Evolutionary conservation across 2,329 filamentous ascomycete genomes (phyloP).

Genomic region (Exutisphaerella laricina): DNA sequence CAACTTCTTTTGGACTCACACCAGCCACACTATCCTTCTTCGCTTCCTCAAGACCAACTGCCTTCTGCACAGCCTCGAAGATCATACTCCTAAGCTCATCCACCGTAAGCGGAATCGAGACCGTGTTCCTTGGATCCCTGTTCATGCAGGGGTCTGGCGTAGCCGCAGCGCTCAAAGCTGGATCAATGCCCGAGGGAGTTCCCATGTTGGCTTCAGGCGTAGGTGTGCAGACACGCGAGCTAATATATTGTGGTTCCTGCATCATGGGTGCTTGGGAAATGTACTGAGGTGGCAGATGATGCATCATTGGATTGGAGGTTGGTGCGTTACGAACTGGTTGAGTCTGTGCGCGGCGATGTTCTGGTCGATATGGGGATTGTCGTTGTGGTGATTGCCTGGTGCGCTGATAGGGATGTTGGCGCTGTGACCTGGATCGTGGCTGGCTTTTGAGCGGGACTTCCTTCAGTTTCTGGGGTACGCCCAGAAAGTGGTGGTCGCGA

Average conservation of each 20-base stretch:
- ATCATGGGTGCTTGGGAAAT: slow-evolving; percentile 7
- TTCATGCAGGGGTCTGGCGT: slow-evolving; percentile 4
- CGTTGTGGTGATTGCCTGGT: slow-evolving; percentile 3
- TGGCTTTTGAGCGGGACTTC: slow-evolving; percentile 13
- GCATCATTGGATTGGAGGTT: slow-evolving; percentile 17
- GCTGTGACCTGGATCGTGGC: slow-evolving; percentile 13
- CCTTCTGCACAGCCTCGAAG: slow-evolving; percentile 16
- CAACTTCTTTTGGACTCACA: not conserved
- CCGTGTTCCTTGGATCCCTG: slow-evolving; percentile 5
- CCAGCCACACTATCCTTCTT: slow-evolving; percentile 5
- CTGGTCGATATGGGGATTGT: slow-evolving; percentile 12
- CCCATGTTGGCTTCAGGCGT: slow-evolving; percentile 11
- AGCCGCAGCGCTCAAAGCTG: slow-evolving; percentile 11
- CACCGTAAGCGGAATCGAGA: slow-evolving; percentile 16
- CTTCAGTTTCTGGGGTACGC: slow-evolving; percentile 7
- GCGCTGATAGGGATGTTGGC: slow-evolving; percentile 14
- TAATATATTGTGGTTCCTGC: slow-evolving; percentile 10
- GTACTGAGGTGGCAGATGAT: slow-evolving; percentile 10
- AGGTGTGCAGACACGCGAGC: slow-evolving; percentile 22
- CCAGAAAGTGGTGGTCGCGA: slow-evolving; percentile 22
- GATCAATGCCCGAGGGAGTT: no score
- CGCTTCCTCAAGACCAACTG: slow-evolving; percentile 9
- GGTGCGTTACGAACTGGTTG: slow-evolving; percentile 15
- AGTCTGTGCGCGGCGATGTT: slow-evolving; percentile 11
- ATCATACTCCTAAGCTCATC: slow-evolving; percentile 22